These are phyloP conservation scores for Xylaria hypoxylon DNA, from an alignment of 2,329 filamentous ascomycete genomes.

Conservation along the genomic window DNA sequence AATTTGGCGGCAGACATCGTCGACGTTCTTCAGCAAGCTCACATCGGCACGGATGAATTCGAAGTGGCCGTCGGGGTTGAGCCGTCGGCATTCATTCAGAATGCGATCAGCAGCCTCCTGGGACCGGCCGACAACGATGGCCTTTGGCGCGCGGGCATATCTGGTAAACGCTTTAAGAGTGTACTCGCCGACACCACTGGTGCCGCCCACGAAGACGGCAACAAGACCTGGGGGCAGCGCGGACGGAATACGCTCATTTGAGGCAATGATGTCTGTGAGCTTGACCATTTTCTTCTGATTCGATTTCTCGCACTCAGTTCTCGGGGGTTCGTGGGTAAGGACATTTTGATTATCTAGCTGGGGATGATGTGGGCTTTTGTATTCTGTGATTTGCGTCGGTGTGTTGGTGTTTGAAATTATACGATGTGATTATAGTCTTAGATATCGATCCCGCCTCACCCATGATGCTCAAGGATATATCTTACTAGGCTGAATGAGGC, in stretches of 20 bases:
- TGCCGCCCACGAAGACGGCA: constrained; percentile 64
- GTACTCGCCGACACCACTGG: constrained; percentile 62
- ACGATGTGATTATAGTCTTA: background rate
- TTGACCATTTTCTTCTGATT: constrained; percentile 23
- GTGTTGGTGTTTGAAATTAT: background rate
- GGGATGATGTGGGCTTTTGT: background rate
- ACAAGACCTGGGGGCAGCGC: constrained; percentile 56
- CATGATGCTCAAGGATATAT: background rate
- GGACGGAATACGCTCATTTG: constrained; percentile 51
- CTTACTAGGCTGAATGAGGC: constrained; percentile 12
- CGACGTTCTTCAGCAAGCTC: constrained; percentile 60
- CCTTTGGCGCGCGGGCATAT: constrained; percentile 54
- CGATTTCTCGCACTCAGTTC: background rate
- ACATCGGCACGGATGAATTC: constrained; percentile 61
- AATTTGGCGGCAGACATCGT: constrained; percentile 63
- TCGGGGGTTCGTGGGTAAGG: background rate
- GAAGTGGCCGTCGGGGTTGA: constrained; percentile 59
- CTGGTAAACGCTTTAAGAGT: constrained; percentile 59
- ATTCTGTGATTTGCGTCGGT: background rate
- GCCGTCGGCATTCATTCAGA: constrained; percentile 54
- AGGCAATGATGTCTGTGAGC: constrained; percentile 40
- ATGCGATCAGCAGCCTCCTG: constrained; percentile 56
- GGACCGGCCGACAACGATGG: constrained; percentile 63
- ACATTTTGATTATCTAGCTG: background rate
- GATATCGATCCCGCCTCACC: background rate